Evolutionary conservation across 805 yeast genomes (phyloP), one percentile per base, ranked within the genome.

Genomic region (Candida nitratophila): DNA sequence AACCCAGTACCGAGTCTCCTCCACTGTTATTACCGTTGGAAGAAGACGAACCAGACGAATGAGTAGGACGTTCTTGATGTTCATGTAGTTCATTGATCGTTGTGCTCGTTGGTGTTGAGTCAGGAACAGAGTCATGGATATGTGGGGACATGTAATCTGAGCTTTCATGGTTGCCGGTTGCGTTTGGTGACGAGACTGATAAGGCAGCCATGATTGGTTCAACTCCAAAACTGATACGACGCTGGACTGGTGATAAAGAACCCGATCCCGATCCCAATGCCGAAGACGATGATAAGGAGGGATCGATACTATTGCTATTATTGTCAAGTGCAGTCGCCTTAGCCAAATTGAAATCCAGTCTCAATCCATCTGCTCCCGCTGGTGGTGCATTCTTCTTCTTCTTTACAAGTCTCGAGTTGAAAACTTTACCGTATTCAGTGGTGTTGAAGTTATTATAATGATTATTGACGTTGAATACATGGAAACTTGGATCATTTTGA

Each of bases 221-320:
- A 14, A 58, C 59, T 2, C 63, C 63, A 45, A 58, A 58, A 39
- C 57, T 57, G 44, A 54, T 40, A 21, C 34, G 31, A 37, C 32
- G 42, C 4, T 26, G 30, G 27, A 15, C 27, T 7, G 39, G 31
- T n/a, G 16, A 16, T 20, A 7, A 6, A 7, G 27, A 10, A 10
- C 10, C 10, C 10, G 6, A 6, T 24, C 10, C 27, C 27, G 27
- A 24, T 24, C 10, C 10, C 10, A 10, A 6, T 7, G 27, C 27
- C 6, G 31, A 37, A 22, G 15, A 20, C 15, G 30, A 31, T 15
- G 43, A 37, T 30, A 19, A 20, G 4, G 15, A 30, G 8, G 11
- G 11, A 17, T 34, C 37, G 11, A n/a, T 34, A 20, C 21, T 33
- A 5, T 6, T 33, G 5, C 11, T 12, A 16, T 24, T 19, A 19